phyloP scores from a whole-genome alignment of 1,284 basidiomycete genomes.

The Boletellus deceptivus region DNA sequence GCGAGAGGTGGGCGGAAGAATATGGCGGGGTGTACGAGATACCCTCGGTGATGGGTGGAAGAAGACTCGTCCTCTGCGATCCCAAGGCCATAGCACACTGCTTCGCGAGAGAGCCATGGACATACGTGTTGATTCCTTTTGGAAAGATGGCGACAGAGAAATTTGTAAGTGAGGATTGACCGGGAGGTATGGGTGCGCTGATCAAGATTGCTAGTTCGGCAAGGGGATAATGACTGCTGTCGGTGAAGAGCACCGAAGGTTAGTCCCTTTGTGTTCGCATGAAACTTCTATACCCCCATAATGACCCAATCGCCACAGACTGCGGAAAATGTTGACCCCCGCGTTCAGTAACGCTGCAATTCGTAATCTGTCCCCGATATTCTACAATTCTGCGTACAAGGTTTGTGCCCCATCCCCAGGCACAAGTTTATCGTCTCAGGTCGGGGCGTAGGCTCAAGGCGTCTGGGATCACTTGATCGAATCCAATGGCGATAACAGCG shows the following conservation, averaged over 20 bases:
- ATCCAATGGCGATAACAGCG: constrained; percentile 22
- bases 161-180: constrained; percentile 16
- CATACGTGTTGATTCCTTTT: constrained; percentile 11
- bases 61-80: constrained; percentile 47
- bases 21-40: constrained; percentile 50
- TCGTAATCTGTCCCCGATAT: constrained; percentile 41
- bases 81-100: constrained; percentile 55
- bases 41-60: constrained; percentile 40
- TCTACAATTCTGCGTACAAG: constrained; percentile 43
- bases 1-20: constrained; percentile 37
- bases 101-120: constrained; percentile 47
- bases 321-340: constrained; percentile 45
- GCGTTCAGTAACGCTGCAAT: constrained; percentile 49
- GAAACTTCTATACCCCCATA: too few relatives aligned
- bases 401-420: constrained; percentile 5
- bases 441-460: constrained; percentile 33
- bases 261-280: neutral
- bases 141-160: constrained; percentile 6
- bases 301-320: constrained; percentile 27
- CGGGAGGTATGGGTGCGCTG: neutral
- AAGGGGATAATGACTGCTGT: constrained; percentile 18
- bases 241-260: constrained; percentile 28
- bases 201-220: constrained; percentile 16
- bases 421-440: neutral
- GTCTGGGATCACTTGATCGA: constrained; percentile 52